A percentile compares a stretch with the other conserved stretches of the same genome.
Conservation (phyloP, 768 basidiomycete species). For the Auriscalpium vulgare region DNA sequence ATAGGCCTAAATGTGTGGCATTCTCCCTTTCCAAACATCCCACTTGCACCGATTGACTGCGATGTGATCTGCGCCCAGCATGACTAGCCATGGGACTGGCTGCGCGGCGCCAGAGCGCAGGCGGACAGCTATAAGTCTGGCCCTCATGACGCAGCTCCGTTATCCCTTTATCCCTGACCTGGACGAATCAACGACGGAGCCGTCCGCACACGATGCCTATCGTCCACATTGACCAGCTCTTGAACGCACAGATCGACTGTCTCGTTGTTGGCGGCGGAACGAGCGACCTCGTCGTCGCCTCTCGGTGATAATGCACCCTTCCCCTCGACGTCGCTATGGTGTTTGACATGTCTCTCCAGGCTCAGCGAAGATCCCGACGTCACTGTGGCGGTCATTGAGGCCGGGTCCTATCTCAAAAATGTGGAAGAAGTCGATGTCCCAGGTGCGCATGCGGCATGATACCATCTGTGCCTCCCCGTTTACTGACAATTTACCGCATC, state of each 20-base stretch:
- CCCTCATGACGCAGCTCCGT: no score
- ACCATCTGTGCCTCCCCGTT: neutral
- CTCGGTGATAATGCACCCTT: neutral
- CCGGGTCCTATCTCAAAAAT: neutral
- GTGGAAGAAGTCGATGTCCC: neutral
- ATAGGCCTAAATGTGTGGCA: no score
- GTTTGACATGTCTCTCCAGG: neutral
- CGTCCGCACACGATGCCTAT: neutral
- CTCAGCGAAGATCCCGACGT: neutral
- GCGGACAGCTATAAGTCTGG: no score
- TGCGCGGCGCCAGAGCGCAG: no score
- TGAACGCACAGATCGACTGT: neutral
- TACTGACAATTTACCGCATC: neutral
- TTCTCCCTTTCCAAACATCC: no score
- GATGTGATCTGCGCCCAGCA: no score
- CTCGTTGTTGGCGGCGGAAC: neutral
- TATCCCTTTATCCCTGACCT: no score
- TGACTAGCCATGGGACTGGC: no score
- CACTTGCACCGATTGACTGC: no score
- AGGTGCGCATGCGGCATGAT: neutral
- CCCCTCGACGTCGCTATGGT: no score
- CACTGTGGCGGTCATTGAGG: neutral
- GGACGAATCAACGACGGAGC: no score
- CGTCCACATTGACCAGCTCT: neutral
- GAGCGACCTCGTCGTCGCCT: neutral